Evolutionary conservation across 2,329 filamentous ascomycete species (phyloP), one percentile per base, ranked within the genome.

Genomic region (Coniochaeta sp.): DNA sequence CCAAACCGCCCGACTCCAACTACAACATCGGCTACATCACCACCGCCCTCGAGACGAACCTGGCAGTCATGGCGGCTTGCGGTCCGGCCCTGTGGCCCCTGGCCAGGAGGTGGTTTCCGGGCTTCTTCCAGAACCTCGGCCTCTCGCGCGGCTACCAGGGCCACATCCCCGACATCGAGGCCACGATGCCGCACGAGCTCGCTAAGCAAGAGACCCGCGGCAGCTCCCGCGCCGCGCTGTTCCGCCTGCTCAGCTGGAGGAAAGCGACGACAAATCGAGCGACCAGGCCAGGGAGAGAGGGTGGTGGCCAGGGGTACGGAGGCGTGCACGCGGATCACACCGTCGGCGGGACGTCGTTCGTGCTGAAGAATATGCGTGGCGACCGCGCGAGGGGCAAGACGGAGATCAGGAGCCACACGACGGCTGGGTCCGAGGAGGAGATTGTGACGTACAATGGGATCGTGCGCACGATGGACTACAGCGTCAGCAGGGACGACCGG

Each of bases 361-460:
- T 65, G 1, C 65, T 72, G 55, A 69, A 67, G 59, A 67, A 71
- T 38, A 65, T 72, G 36, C 62, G 68, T 55, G 60, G 63, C 3
- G 54, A 55, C 32, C 40, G 59, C 14, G 59, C 61, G 8, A 69
- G 66, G 22, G 65, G 64, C 40, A 69, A 68, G 62, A 71, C 73
- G 5, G 72, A 73, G 57, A 70, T 74, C 34, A 3, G 54, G 30
- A 52, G 47, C 47, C 67, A 72, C 32, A 66, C 69, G 52, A 70
- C 73, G 2, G 70, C 67, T 5, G 69, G 68, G 1, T 73, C 69
- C 17, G 71, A 75, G 62, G 73, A 75, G 62, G 72, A 75, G 61
- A 75, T 75, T 44, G 73, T 75, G 69, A 71, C 71, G 3, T 71
- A 74, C 62, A 72, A 74, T 55, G 73, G 73, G 36, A 76, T 76